A percentile compares a stretch with the other conserved stretches of the same genome.
Evolutionary conservation across 768 basidiomycete genomes (phyloP).

Genomic region (Lactifluus piperatus): DNA sequence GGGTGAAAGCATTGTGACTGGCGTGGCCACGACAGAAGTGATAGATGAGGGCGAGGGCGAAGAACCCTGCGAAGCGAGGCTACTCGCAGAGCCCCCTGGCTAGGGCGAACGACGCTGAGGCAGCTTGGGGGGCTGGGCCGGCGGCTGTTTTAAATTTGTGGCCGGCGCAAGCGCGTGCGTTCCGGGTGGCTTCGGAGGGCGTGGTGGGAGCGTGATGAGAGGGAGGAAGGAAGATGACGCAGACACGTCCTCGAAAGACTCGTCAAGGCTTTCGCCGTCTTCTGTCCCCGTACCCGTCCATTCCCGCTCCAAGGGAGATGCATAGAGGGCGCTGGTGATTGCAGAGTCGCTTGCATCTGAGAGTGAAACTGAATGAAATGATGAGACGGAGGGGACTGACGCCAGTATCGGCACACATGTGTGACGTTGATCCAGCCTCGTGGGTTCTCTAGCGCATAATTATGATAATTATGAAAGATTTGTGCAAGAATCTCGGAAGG

Average conservation of each 20-base stretch:
- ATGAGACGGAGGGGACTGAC: slow-evolving; percentile 60
- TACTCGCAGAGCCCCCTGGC: neutral
- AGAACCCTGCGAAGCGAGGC: slow-evolving; percentile 15
- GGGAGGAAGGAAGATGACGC: slow-evolving; percentile 35
- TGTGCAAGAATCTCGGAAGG: no score
- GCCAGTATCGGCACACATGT: no score
- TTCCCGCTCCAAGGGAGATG: slow-evolving; percentile 37
- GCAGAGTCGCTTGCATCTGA: slow-evolving; percentile 36
- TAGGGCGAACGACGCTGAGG: slow-evolving; percentile 12
- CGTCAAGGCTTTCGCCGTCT: slow-evolving; percentile 48
- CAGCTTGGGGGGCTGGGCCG: slow-evolving; percentile 13
- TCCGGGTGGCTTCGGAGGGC: slow-evolving; percentile 24
- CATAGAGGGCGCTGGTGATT: slow-evolving; percentile 19
- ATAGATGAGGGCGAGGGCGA: slow-evolving; percentile 23
- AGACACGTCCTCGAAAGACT: slow-evolving; percentile 62
- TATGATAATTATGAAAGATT: no score
- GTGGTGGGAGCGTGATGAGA: slow-evolving; percentile 25
- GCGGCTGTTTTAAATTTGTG: neutral
- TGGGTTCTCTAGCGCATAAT: no score
- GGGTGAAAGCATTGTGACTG: neutral
- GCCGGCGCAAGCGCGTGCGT: slow-evolving; percentile 1
- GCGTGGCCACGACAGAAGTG: slow-evolving; percentile 37
- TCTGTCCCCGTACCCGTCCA: slow-evolving; percentile 30
- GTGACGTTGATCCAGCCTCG: no score
- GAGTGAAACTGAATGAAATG: slow-evolving; percentile 72